These are phyloP conservation scores for Licmophora abbreviata DNA, from an alignment of 108 stramenopile species.

Conservation along the genomic window DNA sequence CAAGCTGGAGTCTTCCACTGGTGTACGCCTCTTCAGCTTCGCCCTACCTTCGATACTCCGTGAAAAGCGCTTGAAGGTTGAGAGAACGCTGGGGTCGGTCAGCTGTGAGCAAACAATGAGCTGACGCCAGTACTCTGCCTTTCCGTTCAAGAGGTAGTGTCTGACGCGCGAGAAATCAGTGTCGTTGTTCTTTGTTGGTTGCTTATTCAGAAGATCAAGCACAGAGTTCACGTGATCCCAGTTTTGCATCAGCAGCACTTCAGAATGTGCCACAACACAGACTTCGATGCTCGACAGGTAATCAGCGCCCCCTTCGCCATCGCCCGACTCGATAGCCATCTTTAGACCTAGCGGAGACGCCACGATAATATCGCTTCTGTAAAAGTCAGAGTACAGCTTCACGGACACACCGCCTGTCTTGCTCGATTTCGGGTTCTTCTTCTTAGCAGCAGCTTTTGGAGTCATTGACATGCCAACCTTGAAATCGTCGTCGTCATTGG, in stretches of 20 bases:
- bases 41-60: conserved; percentile 63
- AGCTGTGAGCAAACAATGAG: conserved; percentile 63
- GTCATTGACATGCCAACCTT: conserved; percentile 84
- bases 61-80: conserved; percentile 64
- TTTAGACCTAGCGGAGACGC: conserved; percentile 89
- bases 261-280: conserved; percentile 60
- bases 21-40: conserved; percentile 41
- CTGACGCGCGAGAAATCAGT: conserved; percentile 94
- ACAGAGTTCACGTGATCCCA: conserved; percentile 88
- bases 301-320: conserved; percentile 52
- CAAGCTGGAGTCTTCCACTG: conserved; percentile 30
- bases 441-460: conserved; percentile 38
- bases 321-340: conserved; percentile 44
- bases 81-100: conserved; percentile 62
- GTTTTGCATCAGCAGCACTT: conserved; percentile 94
- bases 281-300: conserved; percentile 91
- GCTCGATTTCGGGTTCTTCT: conserved; percentile 14
- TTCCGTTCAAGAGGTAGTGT: conserved; percentile 79
- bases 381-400: conserved; percentile 84
- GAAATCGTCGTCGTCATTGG: conserved; percentile 91
- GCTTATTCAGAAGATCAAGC: conserved; percentile 61
- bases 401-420: conserved; percentile 1
- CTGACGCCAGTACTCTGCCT: conserved; percentile 78
- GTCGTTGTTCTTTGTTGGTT: conserved; percentile 66
- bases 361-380: conserved; percentile 89